These are phyloP conservation scores for Fusarium cyanostomum DNA, from an alignment of 2,329 filamentous ascomycete species.

Conservation along the genomic window DNA sequence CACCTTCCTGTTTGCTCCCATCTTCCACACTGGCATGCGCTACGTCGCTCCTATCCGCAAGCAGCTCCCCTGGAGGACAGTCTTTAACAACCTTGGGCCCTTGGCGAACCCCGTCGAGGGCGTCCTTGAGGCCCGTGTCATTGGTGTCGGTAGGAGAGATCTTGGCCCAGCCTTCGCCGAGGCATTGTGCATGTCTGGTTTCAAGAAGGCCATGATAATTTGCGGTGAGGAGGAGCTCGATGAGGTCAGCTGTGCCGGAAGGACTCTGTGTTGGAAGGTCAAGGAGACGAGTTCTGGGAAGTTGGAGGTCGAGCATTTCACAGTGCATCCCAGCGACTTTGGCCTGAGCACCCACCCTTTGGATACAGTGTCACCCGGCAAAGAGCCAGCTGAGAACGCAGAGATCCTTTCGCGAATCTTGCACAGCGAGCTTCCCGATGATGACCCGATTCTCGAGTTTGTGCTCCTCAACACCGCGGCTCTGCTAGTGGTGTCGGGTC, in stretches of 20 bases:
- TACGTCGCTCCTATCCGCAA: constrained; percentile 86
- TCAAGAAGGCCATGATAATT: constrained; percentile 85
- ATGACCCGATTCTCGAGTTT: constrained; percentile 91
- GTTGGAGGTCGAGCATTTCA: constrained; percentile 77
- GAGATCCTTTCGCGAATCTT: constrained; percentile 82
- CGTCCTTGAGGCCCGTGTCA: constrained; percentile 84
- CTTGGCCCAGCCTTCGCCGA: constrained; percentile 91
- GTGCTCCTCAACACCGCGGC: constrained; percentile 94
- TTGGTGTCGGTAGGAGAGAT: constrained; percentile 90
- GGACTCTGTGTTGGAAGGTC: constrained; percentile 89
- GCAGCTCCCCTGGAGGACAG: constrained; percentile 91
- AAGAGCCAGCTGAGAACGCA: constrained; percentile 88
- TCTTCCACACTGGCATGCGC: constrained; percentile 95
- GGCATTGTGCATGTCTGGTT: constrained; percentile 78
- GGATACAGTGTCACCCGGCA: constrained; percentile 81
- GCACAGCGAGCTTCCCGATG: constrained; percentile 73
- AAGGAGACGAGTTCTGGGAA: constrained; percentile 56
- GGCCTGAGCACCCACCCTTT: constrained; percentile 81
- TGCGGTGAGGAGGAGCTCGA: constrained; percentile 96
- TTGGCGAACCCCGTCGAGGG: constrained; percentile 90
- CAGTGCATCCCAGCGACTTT: constrained; percentile 84
- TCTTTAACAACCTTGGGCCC: constrained; percentile 96
- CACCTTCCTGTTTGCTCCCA: constrained; percentile 92
- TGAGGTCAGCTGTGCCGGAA: constrained; percentile 91
- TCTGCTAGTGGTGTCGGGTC: constrained; percentile 83